phyloP scores from a whole-genome alignment of 192 early-diverging fungal genomes.

The Paraglomus occultum region DNA sequence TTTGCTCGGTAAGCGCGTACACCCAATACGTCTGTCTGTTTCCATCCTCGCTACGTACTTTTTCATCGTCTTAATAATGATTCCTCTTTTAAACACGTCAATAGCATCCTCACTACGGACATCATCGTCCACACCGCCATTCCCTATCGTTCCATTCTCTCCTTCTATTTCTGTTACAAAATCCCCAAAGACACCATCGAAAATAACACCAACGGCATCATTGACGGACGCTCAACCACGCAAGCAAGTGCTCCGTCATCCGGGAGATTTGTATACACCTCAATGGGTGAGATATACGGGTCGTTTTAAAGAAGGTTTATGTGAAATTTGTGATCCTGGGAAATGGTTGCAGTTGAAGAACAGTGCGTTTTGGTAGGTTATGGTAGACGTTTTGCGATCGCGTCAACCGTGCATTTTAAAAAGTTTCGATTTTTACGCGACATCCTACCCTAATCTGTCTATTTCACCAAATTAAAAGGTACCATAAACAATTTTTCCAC shows the following conservation, averaged over 20 bases:
- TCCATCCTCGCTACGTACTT: no score
- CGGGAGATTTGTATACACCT: conserved; percentile 77
- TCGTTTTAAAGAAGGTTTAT: conserved; percentile 77
- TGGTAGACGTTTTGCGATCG: neutral
- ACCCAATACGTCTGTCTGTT: no score
- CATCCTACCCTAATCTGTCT: neutral
- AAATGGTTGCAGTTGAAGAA: conserved; percentile 90
- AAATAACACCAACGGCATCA: no score
- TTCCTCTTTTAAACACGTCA: no score
- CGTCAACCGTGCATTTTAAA: neutral
- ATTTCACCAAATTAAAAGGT: conserved; percentile 40
- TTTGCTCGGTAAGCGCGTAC: no score
- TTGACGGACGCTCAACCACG: conserved; percentile 29
- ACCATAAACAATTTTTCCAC: conserved; percentile 85
- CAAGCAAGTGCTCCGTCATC: conserved; percentile 69
- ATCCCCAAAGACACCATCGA: no score
- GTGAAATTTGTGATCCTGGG: conserved; percentile 76
- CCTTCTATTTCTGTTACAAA: no score
- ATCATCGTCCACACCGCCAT: no score
- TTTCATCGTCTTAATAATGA: no score
- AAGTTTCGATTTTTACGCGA: neutral
- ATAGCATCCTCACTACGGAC: no score
- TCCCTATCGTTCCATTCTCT: no score
- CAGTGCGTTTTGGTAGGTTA: conserved; percentile 73
- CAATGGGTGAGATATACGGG: conserved; percentile 78